Conservation (phyloP, 768 basidiomycete species). For the Termitomyces sp. region DNA sequence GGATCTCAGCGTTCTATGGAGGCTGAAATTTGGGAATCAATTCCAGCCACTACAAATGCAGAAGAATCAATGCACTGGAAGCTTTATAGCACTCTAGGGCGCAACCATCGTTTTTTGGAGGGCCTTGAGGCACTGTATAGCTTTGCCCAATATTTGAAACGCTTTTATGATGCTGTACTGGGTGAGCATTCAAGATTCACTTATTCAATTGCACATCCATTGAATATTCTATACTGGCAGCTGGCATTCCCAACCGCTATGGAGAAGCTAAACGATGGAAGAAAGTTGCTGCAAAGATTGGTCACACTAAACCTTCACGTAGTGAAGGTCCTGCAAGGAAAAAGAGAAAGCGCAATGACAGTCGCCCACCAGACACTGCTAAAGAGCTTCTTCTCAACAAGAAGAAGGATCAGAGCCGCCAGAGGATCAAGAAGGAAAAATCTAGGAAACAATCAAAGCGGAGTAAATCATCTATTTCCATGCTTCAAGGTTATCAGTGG, state of each 20-base stretch:
- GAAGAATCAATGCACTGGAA: constrained; percentile 36
- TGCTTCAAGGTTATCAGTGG: too few species aligned
- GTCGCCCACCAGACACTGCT: constrained; percentile 14
- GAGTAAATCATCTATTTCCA: too few species aligned
- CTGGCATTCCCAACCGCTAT: too few species aligned
- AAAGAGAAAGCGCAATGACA: constrained; percentile 25
- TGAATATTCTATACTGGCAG: too few species aligned
- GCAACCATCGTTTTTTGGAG: constrained; percentile 7
- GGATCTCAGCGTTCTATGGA: constrained; percentile 26
- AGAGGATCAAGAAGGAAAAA: too few species aligned
- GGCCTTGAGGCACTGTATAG: constrained; percentile 2
- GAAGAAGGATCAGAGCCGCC: too few species aligned
- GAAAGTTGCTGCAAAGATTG: constrained; percentile 7
- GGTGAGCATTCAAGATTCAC: too few species aligned
- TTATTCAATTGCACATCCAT: too few species aligned
- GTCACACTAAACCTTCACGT: constrained; percentile 23
- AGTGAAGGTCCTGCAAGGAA: constrained; percentile 5
- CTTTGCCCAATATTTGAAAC: constrained; percentile 23
- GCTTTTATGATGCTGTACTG: constrained; percentile 13
- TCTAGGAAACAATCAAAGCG: too few species aligned
- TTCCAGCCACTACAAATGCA: constrained; percentile 34
- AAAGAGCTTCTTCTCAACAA: constrained; percentile 5
- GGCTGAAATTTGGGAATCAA: constrained; percentile 26
- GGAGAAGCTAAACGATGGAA: constrained; percentile 29
- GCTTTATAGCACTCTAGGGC: constrained; percentile 27